Evolutionary conservation across 768 basidiomycete species (phyloP).

Genomic region (Rhizopogon roseolus): DNA sequence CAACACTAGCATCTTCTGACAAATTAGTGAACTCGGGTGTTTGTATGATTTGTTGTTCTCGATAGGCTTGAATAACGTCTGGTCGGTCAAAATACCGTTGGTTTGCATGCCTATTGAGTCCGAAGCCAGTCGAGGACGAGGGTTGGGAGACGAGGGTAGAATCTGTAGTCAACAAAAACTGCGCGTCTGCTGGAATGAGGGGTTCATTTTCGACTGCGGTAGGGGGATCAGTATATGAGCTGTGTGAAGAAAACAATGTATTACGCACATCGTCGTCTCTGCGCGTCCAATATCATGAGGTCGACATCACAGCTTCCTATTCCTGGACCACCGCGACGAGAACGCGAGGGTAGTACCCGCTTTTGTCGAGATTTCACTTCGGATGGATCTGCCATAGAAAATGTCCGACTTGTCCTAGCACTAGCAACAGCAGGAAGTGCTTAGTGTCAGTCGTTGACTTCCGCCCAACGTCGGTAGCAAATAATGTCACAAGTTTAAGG

Average conservation of each 20-base stretch:
- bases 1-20: conserved; percentile 48
- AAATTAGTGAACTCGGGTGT: conserved; percentile 63
- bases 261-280: conserved; percentile 68
- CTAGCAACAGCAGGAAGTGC: background rate
- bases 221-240: conserved; percentile 15
- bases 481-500: background rate
- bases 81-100: conserved; percentile 76
- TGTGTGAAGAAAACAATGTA: conserved; percentile 1
- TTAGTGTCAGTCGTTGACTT: background rate
- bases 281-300: conserved; percentile 77
- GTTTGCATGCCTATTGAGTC: conserved; percentile 55
- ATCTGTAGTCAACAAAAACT: conserved; percentile 73
- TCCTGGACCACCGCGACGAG: conserved; percentile 76
- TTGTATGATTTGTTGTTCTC: conserved; percentile 68
- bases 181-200: conserved; percentile 60
- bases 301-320: conserved; percentile 78
- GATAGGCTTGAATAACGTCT: conserved; percentile 68
- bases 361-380: conserved; percentile 52
- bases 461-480: background rate
- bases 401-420: background rate
- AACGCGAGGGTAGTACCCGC: conserved; percentile 78
- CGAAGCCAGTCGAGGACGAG: conserved; percentile 28
- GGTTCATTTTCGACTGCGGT: conserved; percentile 63
- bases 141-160: conserved; percentile 44
- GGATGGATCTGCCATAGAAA: conserved; percentile 29